phyloP scores from a whole-genome alignment of 805 yeast species.

The Ogataea nakhonphanomensis region DNA sequence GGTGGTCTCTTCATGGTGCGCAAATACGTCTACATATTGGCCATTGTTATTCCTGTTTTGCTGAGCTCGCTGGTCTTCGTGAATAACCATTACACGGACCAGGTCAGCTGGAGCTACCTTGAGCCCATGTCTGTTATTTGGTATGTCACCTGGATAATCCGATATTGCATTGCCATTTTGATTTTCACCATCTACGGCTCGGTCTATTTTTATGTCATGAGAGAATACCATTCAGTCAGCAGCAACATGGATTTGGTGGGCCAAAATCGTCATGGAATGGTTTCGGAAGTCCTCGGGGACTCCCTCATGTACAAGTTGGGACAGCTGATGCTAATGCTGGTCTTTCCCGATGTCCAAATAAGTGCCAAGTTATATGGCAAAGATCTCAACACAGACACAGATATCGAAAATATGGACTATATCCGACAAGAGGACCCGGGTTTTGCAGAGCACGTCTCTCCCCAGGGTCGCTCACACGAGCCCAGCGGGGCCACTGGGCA shows the following conservation, averaged over 20 bases:
- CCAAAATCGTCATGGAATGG: constrained; percentile 15
- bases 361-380: constrained; percentile 30
- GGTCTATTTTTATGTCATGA: constrained; percentile 68
- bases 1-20: constrained; percentile 71
- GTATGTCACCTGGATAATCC: constrained; percentile 82
- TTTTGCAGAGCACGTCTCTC: background rate
- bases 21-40: constrained; percentile 52
- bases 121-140: constrained; percentile 65
- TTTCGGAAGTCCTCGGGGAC: constrained; percentile 25
- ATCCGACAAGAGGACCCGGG: constrained; percentile 14
- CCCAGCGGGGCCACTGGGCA: too few relatives aligned
- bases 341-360: constrained; percentile 32
- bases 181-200: constrained; percentile 64
- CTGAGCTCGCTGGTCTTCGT: constrained; percentile 74
- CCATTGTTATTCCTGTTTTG: constrained; percentile 59
- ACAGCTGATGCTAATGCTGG: constrained; percentile 27
- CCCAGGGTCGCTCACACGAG: background rate
- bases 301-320: constrained; percentile 32
- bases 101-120: constrained; percentile 74
- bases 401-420: constrained; percentile 26
- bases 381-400: constrained; percentile 25
- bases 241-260: constrained; percentile 32
- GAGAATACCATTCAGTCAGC: constrained; percentile 55
- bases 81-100: constrained; percentile 53
- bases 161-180: constrained; percentile 61